phyloP scores from a whole-genome alignment of 2,329 filamentous ascomycete genomes.

The Pseudopithomyces maydicus region DNA sequence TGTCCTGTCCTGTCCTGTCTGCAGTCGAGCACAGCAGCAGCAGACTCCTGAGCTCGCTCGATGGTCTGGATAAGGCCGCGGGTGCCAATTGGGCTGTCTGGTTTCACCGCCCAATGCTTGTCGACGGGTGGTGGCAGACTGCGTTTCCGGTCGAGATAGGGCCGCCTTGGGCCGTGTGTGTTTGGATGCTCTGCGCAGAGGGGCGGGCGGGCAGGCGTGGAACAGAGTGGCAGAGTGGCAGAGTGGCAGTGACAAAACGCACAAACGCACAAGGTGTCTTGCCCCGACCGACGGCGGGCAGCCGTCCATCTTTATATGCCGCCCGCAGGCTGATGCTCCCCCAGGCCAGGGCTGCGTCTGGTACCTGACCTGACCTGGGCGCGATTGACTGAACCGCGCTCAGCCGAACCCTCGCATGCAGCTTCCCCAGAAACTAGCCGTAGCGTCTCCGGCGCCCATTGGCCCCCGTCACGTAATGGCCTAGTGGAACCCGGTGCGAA shows the following conservation, averaged over 20 bases:
- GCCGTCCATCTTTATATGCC: neutral
- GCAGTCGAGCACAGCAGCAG: too few relatives aligned
- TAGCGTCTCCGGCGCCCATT: slow-evolving; percentile 10
- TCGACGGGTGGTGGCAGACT: neutral
- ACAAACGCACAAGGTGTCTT: too few relatives aligned
- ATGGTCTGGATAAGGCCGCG: slow-evolving; percentile 27
- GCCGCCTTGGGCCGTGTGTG: slow-evolving; percentile 10
- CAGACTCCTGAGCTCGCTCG: neutral
- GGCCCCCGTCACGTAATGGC: slow-evolving; percentile 34
- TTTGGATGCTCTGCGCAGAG: slow-evolving; percentile 4
- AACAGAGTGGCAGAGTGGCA: slow-evolving; percentile 3
- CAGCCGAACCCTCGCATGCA: slow-evolving; percentile 8
- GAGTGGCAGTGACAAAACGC: too few relatives aligned
- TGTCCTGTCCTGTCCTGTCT: too few relatives aligned
- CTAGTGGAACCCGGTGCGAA: slow-evolving; percentile 7
- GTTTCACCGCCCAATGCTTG: slow-evolving; percentile 35
- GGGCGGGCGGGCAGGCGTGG: slow-evolving; percentile 16
- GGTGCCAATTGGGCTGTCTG: slow-evolving; percentile 34
- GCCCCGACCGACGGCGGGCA: too few relatives aligned
- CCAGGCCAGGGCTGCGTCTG: neutral
- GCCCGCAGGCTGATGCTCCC: neutral
- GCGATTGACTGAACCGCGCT: slow-evolving; percentile 10
- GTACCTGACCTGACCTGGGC: slow-evolving; percentile 9
- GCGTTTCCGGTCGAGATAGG: neutral
- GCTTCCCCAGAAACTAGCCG: slow-evolving; percentile 23